Conservation (phyloP, 495 filamentous ascomycete species). For the Tuber indicum region DNA sequence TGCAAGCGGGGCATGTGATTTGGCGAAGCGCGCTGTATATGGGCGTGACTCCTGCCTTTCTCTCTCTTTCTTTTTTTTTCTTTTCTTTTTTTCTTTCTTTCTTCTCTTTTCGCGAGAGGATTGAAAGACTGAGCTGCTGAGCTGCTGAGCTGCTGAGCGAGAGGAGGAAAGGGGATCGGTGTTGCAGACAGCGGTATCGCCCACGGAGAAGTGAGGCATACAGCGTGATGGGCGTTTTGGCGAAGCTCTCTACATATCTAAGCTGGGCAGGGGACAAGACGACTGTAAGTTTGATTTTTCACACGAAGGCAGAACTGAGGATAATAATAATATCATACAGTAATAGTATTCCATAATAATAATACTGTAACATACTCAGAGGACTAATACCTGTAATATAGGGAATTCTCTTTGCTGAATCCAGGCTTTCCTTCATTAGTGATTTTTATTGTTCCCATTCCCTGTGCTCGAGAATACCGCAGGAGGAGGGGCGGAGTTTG, state of each 20-base stretch:
- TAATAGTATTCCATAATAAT: too few species aligned
- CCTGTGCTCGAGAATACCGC: too few species aligned
- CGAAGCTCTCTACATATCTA: background rate
- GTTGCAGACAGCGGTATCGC: background rate
- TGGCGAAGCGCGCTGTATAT: constrained; percentile 16
- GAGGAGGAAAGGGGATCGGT: background rate
- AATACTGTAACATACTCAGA: too few species aligned
- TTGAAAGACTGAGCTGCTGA: background rate
- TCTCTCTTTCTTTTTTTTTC: background rate
- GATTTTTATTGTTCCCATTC: background rate
- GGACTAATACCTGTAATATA: too few species aligned
- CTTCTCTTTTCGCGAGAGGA: background rate
- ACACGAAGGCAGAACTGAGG: too few species aligned
- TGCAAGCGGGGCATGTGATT: constrained; percentile 34
- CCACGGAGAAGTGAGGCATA: background rate
- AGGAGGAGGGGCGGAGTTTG: too few species aligned
- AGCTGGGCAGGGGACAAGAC: background rate
- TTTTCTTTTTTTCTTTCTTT: too few species aligned
- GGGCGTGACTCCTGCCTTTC: background rate
- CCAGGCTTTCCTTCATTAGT: too few species aligned
- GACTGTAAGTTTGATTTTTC: background rate
- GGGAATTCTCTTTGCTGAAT: background rate
- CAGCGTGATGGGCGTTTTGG: background rate
- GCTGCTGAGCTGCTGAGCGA: background rate
- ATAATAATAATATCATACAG: too few species aligned